phyloP scores from a whole-genome alignment of 805 yeast genomes.

The Hemisphaericaspora nanyangensis region DNA sequence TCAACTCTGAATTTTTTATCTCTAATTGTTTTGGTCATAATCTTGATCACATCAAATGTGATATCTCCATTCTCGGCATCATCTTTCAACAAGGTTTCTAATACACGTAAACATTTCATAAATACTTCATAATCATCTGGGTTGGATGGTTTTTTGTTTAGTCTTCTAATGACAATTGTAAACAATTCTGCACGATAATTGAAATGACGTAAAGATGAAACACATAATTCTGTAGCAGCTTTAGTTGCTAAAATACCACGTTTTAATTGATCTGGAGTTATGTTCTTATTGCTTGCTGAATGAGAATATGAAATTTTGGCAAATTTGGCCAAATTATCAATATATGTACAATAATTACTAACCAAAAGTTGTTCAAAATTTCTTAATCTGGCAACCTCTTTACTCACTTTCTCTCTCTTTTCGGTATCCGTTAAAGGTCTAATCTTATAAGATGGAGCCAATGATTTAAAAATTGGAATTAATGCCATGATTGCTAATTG shows the following conservation, averaged over 20 bases:
- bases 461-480: constrained; percentile 77
- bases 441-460: constrained; percentile 85
- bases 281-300: constrained; percentile 30
- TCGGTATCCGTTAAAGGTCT: constrained; percentile 80
- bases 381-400: constrained; percentile 75
- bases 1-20: constrained; percentile 77
- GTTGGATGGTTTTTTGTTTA: constrained; percentile 57
- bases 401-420: constrained; percentile 74
- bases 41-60: constrained; percentile 67
- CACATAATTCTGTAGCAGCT: constrained; percentile 73
- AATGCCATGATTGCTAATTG: constrained; percentile 75
- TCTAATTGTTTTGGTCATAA: constrained; percentile 65
- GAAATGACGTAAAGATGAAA: constrained; percentile 67
- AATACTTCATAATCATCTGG: constrained; percentile 46
- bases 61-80: constrained; percentile 79
- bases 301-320: constrained; percentile 36
- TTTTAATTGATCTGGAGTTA: constrained; percentile 31
- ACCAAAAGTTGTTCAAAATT: constrained; percentile 78
- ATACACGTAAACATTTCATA: constrained; percentile 54
- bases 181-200: constrained; percentile 78
- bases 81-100: constrained; percentile 68
- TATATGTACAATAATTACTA: constrained; percentile 60
- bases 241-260: constrained; percentile 60
- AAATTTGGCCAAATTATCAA: constrained; percentile 50
- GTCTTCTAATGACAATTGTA: constrained; percentile 60